Evolutionary conservation across 2,329 filamentous ascomycete genomes (phyloP).

Genomic region (Penicillium sp.): DNA sequence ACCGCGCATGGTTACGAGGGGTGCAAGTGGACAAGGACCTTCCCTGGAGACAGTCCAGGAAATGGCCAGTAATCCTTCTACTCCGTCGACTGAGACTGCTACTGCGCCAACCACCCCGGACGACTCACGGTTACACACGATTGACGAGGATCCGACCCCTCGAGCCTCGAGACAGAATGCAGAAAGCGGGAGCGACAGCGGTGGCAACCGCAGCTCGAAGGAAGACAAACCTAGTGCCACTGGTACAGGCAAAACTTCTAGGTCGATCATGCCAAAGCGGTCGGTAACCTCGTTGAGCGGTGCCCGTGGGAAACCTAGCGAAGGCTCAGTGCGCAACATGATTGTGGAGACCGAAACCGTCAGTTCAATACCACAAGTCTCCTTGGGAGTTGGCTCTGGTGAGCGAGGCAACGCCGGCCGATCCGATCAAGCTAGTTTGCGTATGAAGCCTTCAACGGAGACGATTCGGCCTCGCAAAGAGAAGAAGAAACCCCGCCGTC

Average conservation of each 20-base stretch:
- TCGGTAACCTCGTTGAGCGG: slow-evolving; percentile 63
- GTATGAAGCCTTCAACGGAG: slow-evolving; percentile 85
- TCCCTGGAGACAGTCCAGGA: slow-evolving; percentile 88
- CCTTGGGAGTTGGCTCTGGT: slow-evolving; percentile 58
- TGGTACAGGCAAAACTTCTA: slow-evolving; percentile 44
- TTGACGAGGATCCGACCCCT: slow-evolving; percentile 40
- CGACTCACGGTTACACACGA: slow-evolving; percentile 34
- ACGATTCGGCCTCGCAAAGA: slow-evolving; percentile 94
- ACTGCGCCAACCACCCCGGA: slow-evolving; percentile 40
- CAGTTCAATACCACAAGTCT: slow-evolving; percentile 78
- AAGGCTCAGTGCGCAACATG: slow-evolving; percentile 83
- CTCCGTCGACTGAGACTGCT: slow-evolving; percentile 51
- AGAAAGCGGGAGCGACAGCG: slow-evolving; percentile 59
- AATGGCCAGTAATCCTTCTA: slow-evolving; percentile 67
- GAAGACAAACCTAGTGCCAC: slow-evolving; percentile 34
- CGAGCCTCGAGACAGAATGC: slow-evolving; percentile 41
- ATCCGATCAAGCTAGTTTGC: slow-evolving; percentile 66
- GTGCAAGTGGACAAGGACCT: slow-evolving; percentile 55
- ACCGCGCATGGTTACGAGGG: slow-evolving; percentile 54
- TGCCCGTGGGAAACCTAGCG: slow-evolving; percentile 63
- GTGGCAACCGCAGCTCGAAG: slow-evolving; percentile 40
- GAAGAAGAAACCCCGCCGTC: slow-evolving; percentile 78
- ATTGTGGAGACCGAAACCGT: slow-evolving; percentile 97
- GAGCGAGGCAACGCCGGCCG: slow-evolving; percentile 56
- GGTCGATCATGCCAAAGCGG: slow-evolving; percentile 57